Evolutionary conservation across 441 rosid species (phyloP).

Genomic region (Isatis lusitanica): DNA sequence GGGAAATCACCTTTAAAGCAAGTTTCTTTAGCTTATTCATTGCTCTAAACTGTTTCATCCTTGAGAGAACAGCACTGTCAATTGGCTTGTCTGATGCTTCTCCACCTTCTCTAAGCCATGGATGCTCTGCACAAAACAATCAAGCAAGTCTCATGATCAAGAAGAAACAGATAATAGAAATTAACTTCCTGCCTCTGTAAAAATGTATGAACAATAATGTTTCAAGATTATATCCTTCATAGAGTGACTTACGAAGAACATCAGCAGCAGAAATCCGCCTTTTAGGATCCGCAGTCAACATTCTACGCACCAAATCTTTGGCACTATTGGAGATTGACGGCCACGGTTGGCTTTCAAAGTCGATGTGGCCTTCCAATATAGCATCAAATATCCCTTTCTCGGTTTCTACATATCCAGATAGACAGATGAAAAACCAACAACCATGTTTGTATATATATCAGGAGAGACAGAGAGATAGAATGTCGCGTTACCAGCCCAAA

Average conservation of each 20-base stretch:
- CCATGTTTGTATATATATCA: neutral
- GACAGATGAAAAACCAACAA: constrained; percentile 1
- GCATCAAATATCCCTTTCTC: constrained; percentile 83
- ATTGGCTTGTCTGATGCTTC: constrained; percentile 68
- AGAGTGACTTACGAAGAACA: constrained; percentile 54
- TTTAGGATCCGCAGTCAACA: constrained; percentile 66
- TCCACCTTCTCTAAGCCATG: constrained; percentile 69
- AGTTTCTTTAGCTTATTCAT: constrained; percentile 76
- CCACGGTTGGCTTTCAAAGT: constrained; percentile 70
- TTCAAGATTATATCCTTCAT: neutral
- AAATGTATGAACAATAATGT: neutral
- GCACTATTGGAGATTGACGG: constrained; percentile 67
- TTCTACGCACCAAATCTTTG: constrained; percentile 64
- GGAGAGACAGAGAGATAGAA: neutral
- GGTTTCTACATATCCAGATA: constrained; percentile 45
- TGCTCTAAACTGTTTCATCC: constrained; percentile 74
- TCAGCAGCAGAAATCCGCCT: constrained; percentile 61
- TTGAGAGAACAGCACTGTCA: constrained; percentile 66
- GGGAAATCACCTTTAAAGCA: constrained; percentile 52
- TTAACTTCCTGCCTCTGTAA: neutral
- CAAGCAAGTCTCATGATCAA: neutral
- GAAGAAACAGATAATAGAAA: neutral
- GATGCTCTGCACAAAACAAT: constrained; percentile 47
- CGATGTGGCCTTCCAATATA: constrained; percentile 64
- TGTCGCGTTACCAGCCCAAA: constrained; percentile 55